Conservation (phyloP, 2,329 filamentous ascomycete species). For the Alternaria incomplexa region DNA sequence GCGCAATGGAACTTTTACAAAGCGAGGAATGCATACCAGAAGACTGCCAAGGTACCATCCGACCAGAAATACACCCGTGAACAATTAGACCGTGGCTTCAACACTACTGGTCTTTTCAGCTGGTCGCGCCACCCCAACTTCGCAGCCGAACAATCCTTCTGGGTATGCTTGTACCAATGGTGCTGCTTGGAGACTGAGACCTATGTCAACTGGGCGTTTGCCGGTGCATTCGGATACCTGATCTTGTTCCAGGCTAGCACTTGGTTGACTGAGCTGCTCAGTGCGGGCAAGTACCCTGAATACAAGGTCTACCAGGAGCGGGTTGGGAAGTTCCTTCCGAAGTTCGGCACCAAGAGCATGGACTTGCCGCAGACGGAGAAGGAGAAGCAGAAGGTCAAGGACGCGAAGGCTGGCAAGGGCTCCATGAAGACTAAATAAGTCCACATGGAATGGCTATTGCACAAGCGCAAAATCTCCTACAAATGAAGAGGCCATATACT, state of each 20-base stretch:
- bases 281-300: slow-evolving; percentile 81
- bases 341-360: slow-evolving; percentile 41
- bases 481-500: not conserved
- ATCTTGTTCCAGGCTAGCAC: slow-evolving; percentile 89
- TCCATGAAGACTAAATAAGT: slow-evolving; percentile 13
- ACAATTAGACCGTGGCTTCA: slow-evolving; percentile 89
- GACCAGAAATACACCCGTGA: slow-evolving; percentile 68
- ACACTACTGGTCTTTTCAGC: slow-evolving; percentile 82
- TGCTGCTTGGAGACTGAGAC: slow-evolving; percentile 74
- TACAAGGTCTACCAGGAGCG: slow-evolving; percentile 83
- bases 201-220: slow-evolving; percentile 77
- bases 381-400: slow-evolving; percentile 28
- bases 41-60: slow-evolving; percentile 72
- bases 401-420: slow-evolving; percentile 28
- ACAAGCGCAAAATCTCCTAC: not conserved
- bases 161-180: slow-evolving; percentile 90
- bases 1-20: slow-evolving; percentile 91
- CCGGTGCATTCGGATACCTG: slow-evolving; percentile 73
- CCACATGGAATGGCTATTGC: not conserved
- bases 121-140: slow-evolving; percentile 96
- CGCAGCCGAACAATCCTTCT: slow-evolving; percentile 86
- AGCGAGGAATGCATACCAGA: slow-evolving; percentile 78
- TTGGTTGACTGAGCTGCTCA: slow-evolving; percentile 83
- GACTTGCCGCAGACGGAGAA: slow-evolving; percentile 28
- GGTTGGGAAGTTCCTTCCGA: slow-evolving; percentile 84